These are phyloP conservation scores for Nothomitra cinnamomea DNA, from an alignment of 2,329 filamentous ascomycete species.

Conservation along the genomic window DNA sequence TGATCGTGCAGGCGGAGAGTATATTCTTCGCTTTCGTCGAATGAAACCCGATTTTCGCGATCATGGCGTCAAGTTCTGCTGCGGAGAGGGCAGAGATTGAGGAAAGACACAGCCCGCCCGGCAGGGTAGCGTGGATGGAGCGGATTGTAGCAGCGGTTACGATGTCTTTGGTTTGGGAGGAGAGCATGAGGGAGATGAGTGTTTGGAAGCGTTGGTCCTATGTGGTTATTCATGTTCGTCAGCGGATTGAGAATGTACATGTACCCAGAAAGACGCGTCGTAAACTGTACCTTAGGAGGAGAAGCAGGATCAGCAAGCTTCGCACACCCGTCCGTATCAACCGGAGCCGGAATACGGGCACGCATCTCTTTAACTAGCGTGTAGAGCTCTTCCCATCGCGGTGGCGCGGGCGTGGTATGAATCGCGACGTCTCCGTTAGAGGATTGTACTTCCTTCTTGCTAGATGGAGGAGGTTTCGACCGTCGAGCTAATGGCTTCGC, in stretches of 20 bases:
- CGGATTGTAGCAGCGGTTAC: constrained; percentile 73
- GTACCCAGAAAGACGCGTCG: constrained; percentile 13
- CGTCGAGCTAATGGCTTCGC: neutral
- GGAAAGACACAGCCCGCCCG: constrained; percentile 47
- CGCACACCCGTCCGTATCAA: constrained; percentile 96
- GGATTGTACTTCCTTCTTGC: too few relatives aligned
- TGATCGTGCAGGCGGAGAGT: constrained; percentile 54
- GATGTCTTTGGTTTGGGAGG: constrained; percentile 84
- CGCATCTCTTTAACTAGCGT: constrained; percentile 60
- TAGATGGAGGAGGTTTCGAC: too few relatives aligned
- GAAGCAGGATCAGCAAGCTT: constrained; percentile 42
- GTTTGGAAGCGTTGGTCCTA: constrained; percentile 65
- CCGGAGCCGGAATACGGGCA: constrained; percentile 55
- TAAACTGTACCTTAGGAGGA: constrained; percentile 23
- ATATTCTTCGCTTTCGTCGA: constrained; percentile 85
- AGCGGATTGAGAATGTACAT: constrained; percentile 27
- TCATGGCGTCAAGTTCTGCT: constrained; percentile 50
- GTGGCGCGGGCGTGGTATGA: constrained; percentile 31
- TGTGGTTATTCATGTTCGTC: constrained; percentile 14
- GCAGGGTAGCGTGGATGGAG: constrained; percentile 56
- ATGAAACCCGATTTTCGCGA: constrained; percentile 78
- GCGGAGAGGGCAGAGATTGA: constrained; percentile 61
- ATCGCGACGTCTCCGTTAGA: neutral
- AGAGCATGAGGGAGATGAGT: constrained; percentile 75
- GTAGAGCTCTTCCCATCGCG: constrained; percentile 77